Evolutionary conservation across 2,329 filamentous ascomycete species (phyloP), one percentile per base, ranked within the genome.

Genomic region (Apiospora marii): DNA sequence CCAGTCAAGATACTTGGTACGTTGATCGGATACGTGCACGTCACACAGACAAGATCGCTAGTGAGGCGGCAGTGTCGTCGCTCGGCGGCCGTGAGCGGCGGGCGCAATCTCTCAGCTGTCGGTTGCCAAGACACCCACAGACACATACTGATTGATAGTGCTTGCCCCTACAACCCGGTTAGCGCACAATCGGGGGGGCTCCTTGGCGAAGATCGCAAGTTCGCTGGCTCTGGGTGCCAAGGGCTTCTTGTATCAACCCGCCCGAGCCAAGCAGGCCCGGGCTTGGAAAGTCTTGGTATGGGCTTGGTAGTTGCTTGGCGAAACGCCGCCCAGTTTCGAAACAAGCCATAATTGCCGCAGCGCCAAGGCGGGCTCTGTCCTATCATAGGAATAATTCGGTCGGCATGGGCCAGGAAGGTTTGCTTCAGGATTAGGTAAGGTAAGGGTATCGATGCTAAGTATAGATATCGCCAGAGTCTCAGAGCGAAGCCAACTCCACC

Each of bases 281-380:
- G 8, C 34, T 64, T 61, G 53, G 53, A 16, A 61, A 16, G 27
- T 34, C 58, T 61, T 61, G 53, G 53, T 49, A 37, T 37, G 34
- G 58, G 24, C 58, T 41, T 41, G 58, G 58, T 5, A 41, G 22
- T 12, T 37, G 34, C 58, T 64, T 64, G 58, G 58, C 58, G 58
- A 64, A 64, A 64, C 58, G 58, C 58, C 13, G 53, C 8, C 58
- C 30, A 64, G 34, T 64, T 64, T 64, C 58, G 58, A 64, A 64
- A 64, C 58, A 64, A 64, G 58, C 58, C 30, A 64, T n/a, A 64
- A 64, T 41, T 64, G 58, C 34, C 58, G 58, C 58, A 41, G 8
- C 4, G 34, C 58, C 58, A 64, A 64, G 53, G 8, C 16, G 3
- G 16, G 5, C 34, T 4, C 22, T 6, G 6, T 22, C 53, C 53